Evolutionary conservation across 2,329 filamentous ascomycete species (phyloP), one percentile per base, ranked within the genome.

Genomic region (Trichoderma afroharzianum): DNA sequence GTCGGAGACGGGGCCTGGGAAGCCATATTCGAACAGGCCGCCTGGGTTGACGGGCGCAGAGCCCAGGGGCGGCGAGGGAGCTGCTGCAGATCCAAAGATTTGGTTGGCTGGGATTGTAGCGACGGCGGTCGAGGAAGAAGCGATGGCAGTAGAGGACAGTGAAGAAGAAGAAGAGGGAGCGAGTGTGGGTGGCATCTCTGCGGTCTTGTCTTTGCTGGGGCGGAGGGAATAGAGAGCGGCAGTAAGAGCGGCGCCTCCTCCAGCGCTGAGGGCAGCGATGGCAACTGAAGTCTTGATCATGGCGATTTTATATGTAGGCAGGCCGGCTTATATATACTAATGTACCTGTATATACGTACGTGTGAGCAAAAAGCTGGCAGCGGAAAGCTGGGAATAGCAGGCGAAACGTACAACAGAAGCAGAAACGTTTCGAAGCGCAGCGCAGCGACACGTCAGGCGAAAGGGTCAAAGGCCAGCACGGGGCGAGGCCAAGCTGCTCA

Each of bases 1-100:
- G 82, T 99, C 96, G 77, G 91, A 87, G 50, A 97, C 85, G 36
- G 96, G 96, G 72, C 96, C 96, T 0, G 96, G 95, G 82, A 98
- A 98, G 77, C 96, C 93, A 80, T 95, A 95, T 76, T 94, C 88
- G 82, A 94, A 93, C 75, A 95, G 87, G 14, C 93, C 93, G 47
- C 90, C 84, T 4, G 93, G 92, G 81, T 95, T 88, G 78, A 95
- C 92, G 43, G 87, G 89, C 12, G 83, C 78, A 64, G 80, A 77
- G 63, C 79, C 74, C 33, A 81, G 77, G 28, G 72, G 62, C 24
- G 72, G 57, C 73, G 74, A 76, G 75, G 75, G 79, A 73, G 73
- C 77, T 74, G 76, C 78, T 77, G 78, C 73, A 70, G 76, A 76
- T 53, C 77, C 75, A 78, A 85, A 86, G 76, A 85, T 84, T 63